Percentiles rank a stretch among this genome's conserved stretches.
Conservation (phyloP, 164 flowering plant species). For the Nymphaea colorata region DNA sequence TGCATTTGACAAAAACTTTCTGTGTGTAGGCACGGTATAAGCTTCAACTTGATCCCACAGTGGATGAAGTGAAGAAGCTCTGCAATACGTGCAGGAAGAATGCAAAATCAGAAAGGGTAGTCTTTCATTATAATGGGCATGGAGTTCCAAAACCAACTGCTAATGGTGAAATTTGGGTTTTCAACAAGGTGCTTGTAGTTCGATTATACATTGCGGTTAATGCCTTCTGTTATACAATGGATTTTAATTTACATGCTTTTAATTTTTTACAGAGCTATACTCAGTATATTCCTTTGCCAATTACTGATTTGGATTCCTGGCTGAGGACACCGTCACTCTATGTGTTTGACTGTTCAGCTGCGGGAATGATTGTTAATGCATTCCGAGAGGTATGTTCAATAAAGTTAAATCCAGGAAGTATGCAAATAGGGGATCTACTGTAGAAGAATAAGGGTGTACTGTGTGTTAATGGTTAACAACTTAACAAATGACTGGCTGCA, state of each 20-base stretch:
- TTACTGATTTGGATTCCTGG: conserved; percentile 95
- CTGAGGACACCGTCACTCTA: conserved; percentile 91
- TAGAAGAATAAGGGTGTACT: no score
- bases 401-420: neutral
- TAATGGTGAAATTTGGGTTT: conserved; percentile 97
- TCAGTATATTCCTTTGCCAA: conserved; percentile 85
- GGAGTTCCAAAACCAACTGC: conserved; percentile 96
- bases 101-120: conserved; percentile 90
- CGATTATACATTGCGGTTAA: neutral
- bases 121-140: conserved; percentile 97
- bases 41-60: conserved; percentile 80
- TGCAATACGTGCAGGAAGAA: conserved; percentile 73
- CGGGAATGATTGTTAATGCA: conserved; percentile 83
- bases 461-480: no score
- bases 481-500: no score
- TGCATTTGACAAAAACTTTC: neutral
- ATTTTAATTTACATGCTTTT: neutral
- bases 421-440: neutral
- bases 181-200: conserved; percentile 54
- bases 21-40: conserved; percentile 71
- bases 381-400: conserved; percentile 54
- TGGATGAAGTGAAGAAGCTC: conserved; percentile 91
- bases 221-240: neutral
- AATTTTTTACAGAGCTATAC: conserved; percentile 63
- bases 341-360: conserved; percentile 99